These are phyloP conservation scores for Chloranthus sessilifolius DNA, from an alignment of 164 flowering plant species.

Conservation along the genomic window DNA sequence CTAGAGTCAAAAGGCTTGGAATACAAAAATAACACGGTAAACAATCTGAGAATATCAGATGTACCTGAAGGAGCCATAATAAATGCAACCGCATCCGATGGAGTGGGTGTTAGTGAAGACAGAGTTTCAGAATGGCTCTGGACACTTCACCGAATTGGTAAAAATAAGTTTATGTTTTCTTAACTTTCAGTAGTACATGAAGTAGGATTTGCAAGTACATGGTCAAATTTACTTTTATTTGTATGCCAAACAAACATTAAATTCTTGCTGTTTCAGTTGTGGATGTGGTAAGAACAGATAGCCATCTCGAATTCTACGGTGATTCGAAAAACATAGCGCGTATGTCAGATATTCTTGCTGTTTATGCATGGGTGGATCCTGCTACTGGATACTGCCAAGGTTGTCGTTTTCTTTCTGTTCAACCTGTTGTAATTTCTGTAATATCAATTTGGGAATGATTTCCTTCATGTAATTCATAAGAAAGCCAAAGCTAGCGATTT, in stretches of 20 bases:
- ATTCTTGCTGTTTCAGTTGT: slow-evolving; percentile 47
- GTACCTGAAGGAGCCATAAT: slow-evolving; percentile 28
- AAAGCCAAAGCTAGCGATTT: not conserved
- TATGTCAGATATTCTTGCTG: slow-evolving; percentile 95
- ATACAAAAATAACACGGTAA: slow-evolving; percentile 27
- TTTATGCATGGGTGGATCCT: slow-evolving; percentile 97
- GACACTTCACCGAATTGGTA: slow-evolving; percentile 94
- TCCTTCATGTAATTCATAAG: not conserved
- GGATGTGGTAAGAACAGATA: slow-evolving; percentile 92
- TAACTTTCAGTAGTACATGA: too few species aligned
- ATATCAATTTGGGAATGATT: not conserved
- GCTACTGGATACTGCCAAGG: slow-evolving; percentile 96
- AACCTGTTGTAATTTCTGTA: not conserved
- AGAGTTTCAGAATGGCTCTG: slow-evolving; percentile 90
- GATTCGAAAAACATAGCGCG: slow-evolving; percentile 75
- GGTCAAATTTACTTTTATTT: too few species aligned
- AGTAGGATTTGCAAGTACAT: too few species aligned
- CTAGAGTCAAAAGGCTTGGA: slow-evolving; percentile 20
- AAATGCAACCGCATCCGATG: slow-evolving; percentile 28
- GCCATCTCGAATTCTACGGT: slow-evolving; percentile 86
- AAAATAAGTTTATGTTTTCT: not conserved
- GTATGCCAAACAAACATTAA: too few species aligned
- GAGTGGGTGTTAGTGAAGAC: slow-evolving; percentile 37
- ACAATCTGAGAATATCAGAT: slow-evolving; percentile 51
- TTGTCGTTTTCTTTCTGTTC: slow-evolving; percentile 19